Evolutionary conservation across 2,329 filamentous ascomycete species (phyloP), one percentile per base, ranked within the genome.

Genomic region (Colletotrichum graminicola): DNA sequence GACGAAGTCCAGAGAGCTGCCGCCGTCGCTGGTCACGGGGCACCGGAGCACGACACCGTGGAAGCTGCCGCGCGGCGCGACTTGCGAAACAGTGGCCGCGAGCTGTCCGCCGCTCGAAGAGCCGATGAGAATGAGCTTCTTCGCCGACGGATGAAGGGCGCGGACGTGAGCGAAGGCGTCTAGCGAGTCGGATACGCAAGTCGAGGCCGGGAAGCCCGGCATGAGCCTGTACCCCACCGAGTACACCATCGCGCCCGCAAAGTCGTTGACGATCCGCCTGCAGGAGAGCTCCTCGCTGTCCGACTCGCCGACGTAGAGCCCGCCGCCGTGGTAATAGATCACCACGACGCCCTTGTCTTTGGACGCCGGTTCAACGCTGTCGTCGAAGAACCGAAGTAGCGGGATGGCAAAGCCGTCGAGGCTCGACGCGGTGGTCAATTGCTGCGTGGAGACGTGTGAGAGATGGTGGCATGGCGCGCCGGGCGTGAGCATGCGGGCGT

Each of bases 211-310:
- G 74, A 80, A 76, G 34, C 78, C 73, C 0, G 84, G 84, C 74
- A 85, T 79, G 8, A 87, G 79, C 4, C 85, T 80, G 75, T 87
- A 87, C 18, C 81, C 81, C 41, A 86, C 76, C 0, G 84, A 86
- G 75, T 83, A 85, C 36, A 87, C 77, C 2, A 74, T 75, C 18
- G 79, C 74, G 45, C 75, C 73, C 0, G 78, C 67, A 8, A 78
- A 70, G 10, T 73, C 77, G 29, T 80, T 79, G 34, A 82, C 74
- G 29, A 87, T 79, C 34, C 80, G 81, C 0, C 84, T 80, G 74
- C 84, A 86, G 2, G 83, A 82, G 1, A 86, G 76, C 57, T 87
- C 84, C 74, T 87, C 85, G 71, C 82, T 85, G 72, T 86, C 84
- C 2, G 84, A 82, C 64, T 86, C 84, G 14, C 85, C 85, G 41